A percentile compares a stretch with the other conserved stretches of the same genome.
Evolutionary conservation across 306 rosid species (phyloP).

Genomic region (Casuarina equisetifolia): DNA sequence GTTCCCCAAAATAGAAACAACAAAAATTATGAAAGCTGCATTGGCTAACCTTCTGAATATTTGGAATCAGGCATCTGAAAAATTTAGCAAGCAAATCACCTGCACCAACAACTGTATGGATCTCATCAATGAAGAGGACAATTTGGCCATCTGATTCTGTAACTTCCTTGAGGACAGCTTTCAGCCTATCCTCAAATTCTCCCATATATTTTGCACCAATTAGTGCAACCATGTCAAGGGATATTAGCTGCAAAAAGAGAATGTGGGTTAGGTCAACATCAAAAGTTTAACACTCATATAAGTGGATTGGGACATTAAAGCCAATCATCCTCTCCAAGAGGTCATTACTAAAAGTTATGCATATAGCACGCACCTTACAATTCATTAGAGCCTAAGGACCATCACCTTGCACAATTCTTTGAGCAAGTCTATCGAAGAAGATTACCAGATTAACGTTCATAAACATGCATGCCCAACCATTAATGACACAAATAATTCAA

Average conservation of each 20-base stretch:
- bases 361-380: conserved; percentile 65
- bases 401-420: conserved; percentile 96
- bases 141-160: conserved; percentile 98
- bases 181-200: conserved; percentile 98
- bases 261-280: conserved; percentile 16
- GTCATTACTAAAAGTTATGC: not conserved
- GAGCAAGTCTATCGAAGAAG: conserved; percentile 79
- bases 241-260: conserved; percentile 68
- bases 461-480: not conserved
- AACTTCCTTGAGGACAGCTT: conserved; percentile 98
- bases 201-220: conserved; percentile 98
- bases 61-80: conserved; percentile 9
- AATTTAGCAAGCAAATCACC: conserved; percentile 48
- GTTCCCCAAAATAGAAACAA: conserved; percentile 3
- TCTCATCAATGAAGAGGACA: conserved; percentile 94
- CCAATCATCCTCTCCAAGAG: not conserved
- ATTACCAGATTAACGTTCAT: conserved; percentile 4
- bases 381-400: conserved; percentile 98
- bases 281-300: not conserved
- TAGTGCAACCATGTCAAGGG: conserved; percentile 98
- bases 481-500: conserved; percentile 14
- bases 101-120: conserved; percentile 99
- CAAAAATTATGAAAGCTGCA: conserved; percentile 5
- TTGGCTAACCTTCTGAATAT: conserved; percentile 11
- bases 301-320: not conserved